Conservation (phyloP, 1,284 basidiomycete species). For the Pseudozyma hubeiensis region DNA sequence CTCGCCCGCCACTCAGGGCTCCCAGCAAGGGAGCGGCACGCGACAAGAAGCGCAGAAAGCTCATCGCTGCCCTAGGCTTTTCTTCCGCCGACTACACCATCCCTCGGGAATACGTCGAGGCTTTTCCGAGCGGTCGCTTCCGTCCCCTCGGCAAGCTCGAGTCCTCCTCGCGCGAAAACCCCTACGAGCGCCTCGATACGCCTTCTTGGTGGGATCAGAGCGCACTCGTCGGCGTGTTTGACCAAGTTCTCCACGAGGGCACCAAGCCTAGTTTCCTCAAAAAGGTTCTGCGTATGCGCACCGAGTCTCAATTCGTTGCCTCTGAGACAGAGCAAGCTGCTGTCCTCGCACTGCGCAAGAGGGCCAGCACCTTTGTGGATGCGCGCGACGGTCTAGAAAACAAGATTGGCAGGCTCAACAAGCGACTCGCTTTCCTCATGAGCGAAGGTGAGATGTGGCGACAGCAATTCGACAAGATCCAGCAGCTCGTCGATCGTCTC, state of each 20-base stretch:
- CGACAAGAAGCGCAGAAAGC: constrained; percentile 82
- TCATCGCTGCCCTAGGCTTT: constrained; percentile 69
- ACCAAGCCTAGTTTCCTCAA: constrained; percentile 55
- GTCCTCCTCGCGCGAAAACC: constrained; percentile 83
- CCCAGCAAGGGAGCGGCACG: constrained; percentile 84
- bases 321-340: constrained; percentile 60
- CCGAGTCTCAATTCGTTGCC: constrained; percentile 43
- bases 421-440: constrained; percentile 89
- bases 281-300: constrained; percentile 51
- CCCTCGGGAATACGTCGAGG: constrained; percentile 85
- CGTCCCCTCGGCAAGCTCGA: constrained; percentile 74
- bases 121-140: constrained; percentile 84
- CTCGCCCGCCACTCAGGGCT: constrained; percentile 81
- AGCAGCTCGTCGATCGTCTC: constrained; percentile 85
- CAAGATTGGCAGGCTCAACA: constrained; percentile 73
- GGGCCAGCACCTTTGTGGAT: constrained; percentile 90
- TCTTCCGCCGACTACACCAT: constrained; percentile 54
- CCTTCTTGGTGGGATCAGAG: constrained; percentile 94
- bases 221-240: constrained; percentile 87
- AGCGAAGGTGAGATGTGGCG: constrained; percentile 88
- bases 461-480: constrained; percentile 89
- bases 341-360: constrained; percentile 72
- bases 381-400: constrained; percentile 78
- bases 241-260: constrained; percentile 74
- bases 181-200: constrained; percentile 82